Percentiles rank a stretch among this genome's conserved stretches.
Evolutionary conservation across 768 basidiomycete species (phyloP).

Genomic region (Melanogaster broomeanus): DNA sequence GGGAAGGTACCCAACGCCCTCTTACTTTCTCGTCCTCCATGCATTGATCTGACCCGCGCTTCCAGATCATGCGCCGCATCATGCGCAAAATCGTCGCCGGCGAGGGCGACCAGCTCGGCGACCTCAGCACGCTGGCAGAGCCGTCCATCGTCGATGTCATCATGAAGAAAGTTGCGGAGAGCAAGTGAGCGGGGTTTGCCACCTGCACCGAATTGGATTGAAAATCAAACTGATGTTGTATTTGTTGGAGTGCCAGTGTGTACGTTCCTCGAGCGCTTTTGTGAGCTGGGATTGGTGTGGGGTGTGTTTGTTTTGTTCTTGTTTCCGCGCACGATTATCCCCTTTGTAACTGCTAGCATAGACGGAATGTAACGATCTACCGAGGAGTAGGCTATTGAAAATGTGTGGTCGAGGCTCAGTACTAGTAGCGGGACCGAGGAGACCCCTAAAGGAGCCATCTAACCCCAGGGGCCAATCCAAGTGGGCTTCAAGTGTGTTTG

Average conservation of each 20-base stretch:
- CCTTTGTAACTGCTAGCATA: background rate
- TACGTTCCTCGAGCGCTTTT: background rate
- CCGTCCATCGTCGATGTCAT: constrained; percentile 84
- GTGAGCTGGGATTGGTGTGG: background rate
- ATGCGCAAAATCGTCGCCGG: constrained; percentile 96
- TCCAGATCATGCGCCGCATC: constrained; percentile 89
- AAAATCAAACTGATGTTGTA: background rate
- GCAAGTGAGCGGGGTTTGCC: constrained; percentile 17
- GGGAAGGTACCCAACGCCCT: constrained; percentile 75
- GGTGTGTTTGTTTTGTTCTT: background rate
- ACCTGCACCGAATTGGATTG: too few relatives aligned
- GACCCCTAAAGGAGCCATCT: too few relatives aligned
- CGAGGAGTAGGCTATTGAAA: background rate
- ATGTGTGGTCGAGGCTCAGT: too few relatives aligned
- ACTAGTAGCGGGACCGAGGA: too few relatives aligned
- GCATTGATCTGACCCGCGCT: background rate
- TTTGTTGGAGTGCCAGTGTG: too few relatives aligned
- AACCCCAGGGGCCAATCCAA: too few relatives aligned
- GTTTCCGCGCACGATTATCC: background rate
- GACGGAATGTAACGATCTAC: background rate
- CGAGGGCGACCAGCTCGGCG: constrained; percentile 94
- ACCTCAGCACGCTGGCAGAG: constrained; percentile 91
- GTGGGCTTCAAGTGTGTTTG: too few relatives aligned
- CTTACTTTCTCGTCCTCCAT: background rate
- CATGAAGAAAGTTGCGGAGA: constrained; percentile 71